Base-by-base conservation (phyloP, 169 alveolate species). In the Plasmodium coatneyi region DNA sequence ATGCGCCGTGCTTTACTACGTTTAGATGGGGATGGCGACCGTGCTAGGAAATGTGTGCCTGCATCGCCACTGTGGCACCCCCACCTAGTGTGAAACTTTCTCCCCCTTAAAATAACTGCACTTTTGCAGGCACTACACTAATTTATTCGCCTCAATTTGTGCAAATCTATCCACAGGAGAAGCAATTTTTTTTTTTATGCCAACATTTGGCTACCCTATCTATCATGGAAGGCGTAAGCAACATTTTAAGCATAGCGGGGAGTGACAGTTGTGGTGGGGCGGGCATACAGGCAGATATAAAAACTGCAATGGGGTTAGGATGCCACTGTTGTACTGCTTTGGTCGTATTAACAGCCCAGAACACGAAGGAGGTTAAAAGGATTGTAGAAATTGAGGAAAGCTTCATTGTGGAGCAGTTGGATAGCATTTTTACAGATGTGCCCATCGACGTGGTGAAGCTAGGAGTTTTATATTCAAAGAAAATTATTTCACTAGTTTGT, bases 181-280 rank as follows among this genome's bases (percentile, higher is more conserved):
- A 49, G 60, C 25, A 16, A 49, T 49, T 49, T 30, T 56, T 82
- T 60, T 60, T 19, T 56, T 82, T 16, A 25, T 66, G 34, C 52
- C 19, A 66, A n/a, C 52, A 34, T 19, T 19, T 36, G 6, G 74
- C 49, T 83, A 39, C 49, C 60, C 30, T 82, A 39, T 70, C 30
- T 82, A 39, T 70, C 28, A 71, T 66, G 82, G 92, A 83, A 83
- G 46, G n/a, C 14, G 52, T 66, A 66, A 66, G 72, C 32, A 83
- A 83, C 34, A 83, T 83, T 6, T 83, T 83, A 71, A 83, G 92
- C 83, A 83, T 83, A 70, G 92, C 92, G 30, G 92, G 92, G 49
- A 83, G 92, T 36, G 92, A 83, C 76, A 83, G 92, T 41, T 83
- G 92, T 41, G 92, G 82, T 5, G 92, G 92, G 25, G 92, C 92